Evolutionary conservation across 441 rosid genomes (phyloP).

Genomic region (Populus hybrid): DNA sequence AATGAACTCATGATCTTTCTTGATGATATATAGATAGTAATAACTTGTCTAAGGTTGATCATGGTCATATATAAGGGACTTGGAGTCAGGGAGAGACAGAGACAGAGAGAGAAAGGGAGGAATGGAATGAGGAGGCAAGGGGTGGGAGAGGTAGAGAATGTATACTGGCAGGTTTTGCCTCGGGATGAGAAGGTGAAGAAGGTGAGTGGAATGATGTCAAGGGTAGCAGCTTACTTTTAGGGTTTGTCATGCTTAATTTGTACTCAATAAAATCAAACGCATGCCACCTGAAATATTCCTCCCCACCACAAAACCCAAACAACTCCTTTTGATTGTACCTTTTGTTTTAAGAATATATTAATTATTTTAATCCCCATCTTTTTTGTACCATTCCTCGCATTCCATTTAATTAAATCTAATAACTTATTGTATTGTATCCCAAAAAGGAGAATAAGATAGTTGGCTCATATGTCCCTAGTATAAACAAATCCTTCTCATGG

Average conservation of each 20-base stretch:
- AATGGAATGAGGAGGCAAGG: conserved; percentile 9
- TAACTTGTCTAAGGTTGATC: not conserved
- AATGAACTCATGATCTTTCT: not conserved
- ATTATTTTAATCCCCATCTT: conserved; percentile 23
- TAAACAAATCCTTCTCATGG: conserved; percentile 7
- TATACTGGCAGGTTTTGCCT: conserved; percentile 38
- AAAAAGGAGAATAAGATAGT: conserved; percentile 34
- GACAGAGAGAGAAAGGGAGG: not conserved
- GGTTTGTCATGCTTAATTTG: conserved; percentile 69
- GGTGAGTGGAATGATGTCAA: conserved; percentile 74
- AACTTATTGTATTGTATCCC: not conserved
- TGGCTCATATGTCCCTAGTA: conserved; percentile 38
- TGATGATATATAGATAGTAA: not conserved
- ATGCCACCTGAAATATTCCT: conserved; percentile 62
- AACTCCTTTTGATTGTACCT: conserved; percentile 39
- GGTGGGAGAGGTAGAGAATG: conserved; percentile 21
- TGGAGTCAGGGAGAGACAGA: not conserved
- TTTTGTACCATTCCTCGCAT: conserved; percentile 28
- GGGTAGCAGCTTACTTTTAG: conserved; percentile 53
- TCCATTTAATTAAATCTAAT: conserved; percentile 23
- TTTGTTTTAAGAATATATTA: conserved; percentile 13
- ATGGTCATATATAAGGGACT: not conserved
- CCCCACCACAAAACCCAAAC: conserved; percentile 22
- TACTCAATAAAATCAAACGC: conserved; percentile 56
- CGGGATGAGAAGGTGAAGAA: conserved; percentile 59